Evolutionary conservation across 176 grass and related monocot species (phyloP), one percentile per base, ranked within the genome.

Genomic region (Aegilops umbellulata): DNA sequence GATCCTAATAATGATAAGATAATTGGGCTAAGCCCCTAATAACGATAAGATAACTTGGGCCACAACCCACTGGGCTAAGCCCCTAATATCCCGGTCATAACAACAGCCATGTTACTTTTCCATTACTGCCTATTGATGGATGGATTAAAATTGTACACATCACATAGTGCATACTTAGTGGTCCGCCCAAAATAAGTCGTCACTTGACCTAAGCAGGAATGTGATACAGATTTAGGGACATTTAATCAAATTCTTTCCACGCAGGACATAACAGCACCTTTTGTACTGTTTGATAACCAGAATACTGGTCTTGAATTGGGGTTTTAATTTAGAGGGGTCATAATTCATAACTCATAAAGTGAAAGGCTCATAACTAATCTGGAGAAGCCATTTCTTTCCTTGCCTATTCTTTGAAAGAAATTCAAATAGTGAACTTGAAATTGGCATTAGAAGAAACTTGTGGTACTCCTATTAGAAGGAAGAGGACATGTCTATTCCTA

Each of bases 281-380:
- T 72, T 80, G 30, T 83, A 39, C 58, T 71, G 47, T 58, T 83
- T 1, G 20, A 83, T 60, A 69, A 55, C 22, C 49, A 60, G 42
- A 71, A 71, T 35, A 27, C 14, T 23, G 20, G 7, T 69, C 49
- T 0, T 83, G 27, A 82, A 51, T 82, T 58, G 22, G 47, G 65
- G 22, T 29, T 82, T 53, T 69, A 49, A 41, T 80, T 20, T 23
- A 6, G 29, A 58, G 32, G 29, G 29, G 46, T n/a, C 65, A 82
- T 70, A 70, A 70, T 2, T n/a, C 46, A 82, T 58, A 70, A 70
- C 22, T 31, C 22, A 71, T 57, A 70, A 57, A 19, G 23, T 80
- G 4, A 12, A 80, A 26, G 76, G 41, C 42, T 82, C 25, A 47
- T 34, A 69, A 11, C 5, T 80, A 65, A 46, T 65, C 16, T 80